Evolutionary conservation across 1,284 basidiomycete species (phyloP).

Genomic region (Taiwanofungus camphoratus): DNA sequence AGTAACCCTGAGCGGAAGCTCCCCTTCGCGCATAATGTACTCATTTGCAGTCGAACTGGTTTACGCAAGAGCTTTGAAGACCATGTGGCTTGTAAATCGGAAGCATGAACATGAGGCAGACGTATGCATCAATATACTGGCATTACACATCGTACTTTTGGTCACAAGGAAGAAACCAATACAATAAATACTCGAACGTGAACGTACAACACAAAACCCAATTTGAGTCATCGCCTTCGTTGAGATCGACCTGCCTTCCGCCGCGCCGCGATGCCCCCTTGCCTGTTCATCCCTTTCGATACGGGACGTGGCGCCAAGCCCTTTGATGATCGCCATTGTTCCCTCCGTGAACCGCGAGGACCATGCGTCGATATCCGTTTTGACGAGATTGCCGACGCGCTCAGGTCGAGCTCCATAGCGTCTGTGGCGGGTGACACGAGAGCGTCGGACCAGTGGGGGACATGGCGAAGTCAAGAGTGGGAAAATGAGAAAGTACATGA

Average conservation of each 20-base stretch:
- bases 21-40: too few species aligned
- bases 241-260: conserved; percentile 64
- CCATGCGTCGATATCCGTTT: conserved; percentile 69
- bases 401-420: conserved; percentile 47
- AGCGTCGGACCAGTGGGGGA: not conserved
- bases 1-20: too few species aligned
- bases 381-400: conserved; percentile 22
- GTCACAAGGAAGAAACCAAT: too few species aligned
- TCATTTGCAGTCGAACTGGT: too few species aligned
- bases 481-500: not conserved
- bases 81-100: too few species aligned
- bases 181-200: too few species aligned
- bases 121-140: too few species aligned
- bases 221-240: conserved; percentile 49
- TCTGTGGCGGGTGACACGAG: conserved; percentile 30
- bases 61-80: too few species aligned
- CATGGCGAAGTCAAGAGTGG: too few species aligned
- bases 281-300: conserved; percentile 55
- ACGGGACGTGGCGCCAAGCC: conserved; percentile 51
- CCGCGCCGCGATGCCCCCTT: conserved; percentile 53
- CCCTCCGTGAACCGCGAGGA: conserved; percentile 60
- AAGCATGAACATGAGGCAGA: too few species aligned
- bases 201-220: not conserved
- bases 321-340: conserved; percentile 72
- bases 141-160: too few species aligned